phyloP scores from a whole-genome alignment of 768 basidiomycete genomes.

The Kwoniella bestiolae region DNA sequence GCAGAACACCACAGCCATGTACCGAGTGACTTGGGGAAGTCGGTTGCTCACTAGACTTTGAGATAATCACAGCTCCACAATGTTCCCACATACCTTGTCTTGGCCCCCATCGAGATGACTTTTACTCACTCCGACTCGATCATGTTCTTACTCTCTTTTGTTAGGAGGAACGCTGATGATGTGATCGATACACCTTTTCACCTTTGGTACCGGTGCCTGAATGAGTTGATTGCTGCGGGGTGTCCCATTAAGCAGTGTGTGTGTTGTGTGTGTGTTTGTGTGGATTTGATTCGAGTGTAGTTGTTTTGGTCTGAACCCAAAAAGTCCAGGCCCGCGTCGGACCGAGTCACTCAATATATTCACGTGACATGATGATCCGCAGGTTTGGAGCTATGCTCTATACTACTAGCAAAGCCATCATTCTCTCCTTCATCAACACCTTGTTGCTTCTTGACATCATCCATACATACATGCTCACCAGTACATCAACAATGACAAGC shows the following conservation, averaged over 20 bases:
- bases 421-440: neutral
- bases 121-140: neutral
- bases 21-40: too few relatives aligned
- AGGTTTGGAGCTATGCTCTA: neutral
- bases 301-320: neutral
- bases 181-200: neutral
- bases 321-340: slow-evolving; percentile 9
- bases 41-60: too few relatives aligned
- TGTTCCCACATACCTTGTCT: neutral
- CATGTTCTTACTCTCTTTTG: neutral
- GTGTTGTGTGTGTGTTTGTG: neutral
- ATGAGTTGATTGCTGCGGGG: slow-evolving; percentile 2
- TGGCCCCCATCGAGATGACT: neutral
- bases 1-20: too few relatives aligned
- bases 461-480: neutral
- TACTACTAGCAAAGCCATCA: neutral
- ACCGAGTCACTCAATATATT: neutral
- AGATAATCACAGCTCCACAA: neutral
- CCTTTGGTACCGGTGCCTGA: slow-evolving; percentile 8
- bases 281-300: neutral
- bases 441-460: neutral
- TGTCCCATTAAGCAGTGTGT: neutral
- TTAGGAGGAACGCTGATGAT: neutral
- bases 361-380: slow-evolving; percentile 14
- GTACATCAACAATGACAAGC: neutral